Conservation (phyloP, 768 basidiomycete species). For the Termitomyces titanicus region DNA sequence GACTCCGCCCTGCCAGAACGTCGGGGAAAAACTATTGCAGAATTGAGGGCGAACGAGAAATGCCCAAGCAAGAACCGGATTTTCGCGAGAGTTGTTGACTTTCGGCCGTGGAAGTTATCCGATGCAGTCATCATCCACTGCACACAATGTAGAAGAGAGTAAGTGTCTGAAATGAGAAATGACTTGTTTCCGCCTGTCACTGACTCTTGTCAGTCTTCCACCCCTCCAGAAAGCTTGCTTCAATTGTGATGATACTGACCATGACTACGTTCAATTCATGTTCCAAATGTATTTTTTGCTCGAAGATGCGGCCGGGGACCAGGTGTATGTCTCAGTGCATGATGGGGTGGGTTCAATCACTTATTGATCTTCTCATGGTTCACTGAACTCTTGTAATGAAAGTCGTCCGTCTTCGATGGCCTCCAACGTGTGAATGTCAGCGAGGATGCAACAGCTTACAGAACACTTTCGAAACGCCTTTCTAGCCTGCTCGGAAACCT, state of each 20-base stretch:
- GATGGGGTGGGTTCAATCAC: conserved; percentile 32
- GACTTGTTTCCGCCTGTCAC: neutral
- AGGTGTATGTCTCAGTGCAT: conserved; percentile 44
- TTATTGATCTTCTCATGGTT: neutral
- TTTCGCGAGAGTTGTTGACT: conserved; percentile 50
- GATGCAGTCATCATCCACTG: conserved; percentile 50
- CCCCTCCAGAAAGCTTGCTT: conserved; percentile 40
- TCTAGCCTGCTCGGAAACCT: conserved; percentile 46
- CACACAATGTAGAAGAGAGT: conserved; percentile 50
- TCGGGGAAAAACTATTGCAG: conserved; percentile 29
- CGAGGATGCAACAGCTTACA: conserved; percentile 33
- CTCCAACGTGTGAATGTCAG: conserved; percentile 40
- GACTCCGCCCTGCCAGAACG: neutral
- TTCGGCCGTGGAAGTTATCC: conserved; percentile 46
- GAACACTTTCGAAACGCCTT: conserved; percentile 36
- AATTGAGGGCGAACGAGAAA: conserved; percentile 28
- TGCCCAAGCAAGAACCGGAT: conserved; percentile 39
- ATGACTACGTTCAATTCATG: conserved; percentile 42
- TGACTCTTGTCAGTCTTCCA: conserved; percentile 35
- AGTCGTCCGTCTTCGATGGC: conserved; percentile 44
- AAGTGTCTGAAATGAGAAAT: conserved; percentile 13
- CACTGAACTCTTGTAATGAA: neutral
- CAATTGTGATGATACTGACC: conserved; percentile 49
- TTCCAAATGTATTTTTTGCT: conserved; percentile 50
- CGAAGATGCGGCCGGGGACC: conserved; percentile 42